phyloP scores from a whole-genome alignment of 78 protist species.

The Cavenderia fasciculata region DNA sequence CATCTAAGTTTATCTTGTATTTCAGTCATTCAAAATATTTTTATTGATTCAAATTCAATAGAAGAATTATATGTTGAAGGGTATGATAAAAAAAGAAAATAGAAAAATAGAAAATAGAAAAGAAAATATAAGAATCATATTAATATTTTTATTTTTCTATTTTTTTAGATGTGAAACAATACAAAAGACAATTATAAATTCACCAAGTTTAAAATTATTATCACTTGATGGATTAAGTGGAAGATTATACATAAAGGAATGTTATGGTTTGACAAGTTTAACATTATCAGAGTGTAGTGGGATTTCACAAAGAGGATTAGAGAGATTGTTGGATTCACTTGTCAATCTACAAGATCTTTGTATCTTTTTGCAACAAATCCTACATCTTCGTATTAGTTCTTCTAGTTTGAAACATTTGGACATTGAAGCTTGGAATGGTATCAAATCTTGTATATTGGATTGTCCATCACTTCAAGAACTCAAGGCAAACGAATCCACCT shows the following conservation, averaged over 20 bases:
- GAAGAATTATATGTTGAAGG: conserved; percentile 33
- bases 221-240: conserved; percentile 55
- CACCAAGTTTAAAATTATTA: neutral
- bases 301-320: conserved; percentile 3
- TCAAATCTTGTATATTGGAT: conserved; percentile 41
- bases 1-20: conserved; percentile 32
- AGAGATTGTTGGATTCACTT: conserved; percentile 15
- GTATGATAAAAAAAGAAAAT: neutral
- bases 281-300: conserved; percentile 46
- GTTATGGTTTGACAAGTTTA: neutral
- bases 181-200: neutral
- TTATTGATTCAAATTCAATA: conserved; percentile 9
- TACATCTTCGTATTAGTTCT: conserved; percentile 25
- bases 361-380: conserved; percentile 38
- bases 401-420: conserved; percentile 7
- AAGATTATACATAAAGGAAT: neutral
- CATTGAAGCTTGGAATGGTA: conserved; percentile 62
- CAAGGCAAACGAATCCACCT: conserved; percentile 42
- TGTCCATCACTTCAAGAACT: conserved; percentile 44
- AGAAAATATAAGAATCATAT: too few species aligned
- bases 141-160: neutral
- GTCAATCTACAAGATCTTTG: neutral
- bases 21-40: conserved; percentile 11
- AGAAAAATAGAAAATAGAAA: neutral
- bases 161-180: conserved; percentile 28